Conservation (phyloP, 2,329 filamentous ascomycete genomes). For the Diaporthe citriasiana region DNA sequence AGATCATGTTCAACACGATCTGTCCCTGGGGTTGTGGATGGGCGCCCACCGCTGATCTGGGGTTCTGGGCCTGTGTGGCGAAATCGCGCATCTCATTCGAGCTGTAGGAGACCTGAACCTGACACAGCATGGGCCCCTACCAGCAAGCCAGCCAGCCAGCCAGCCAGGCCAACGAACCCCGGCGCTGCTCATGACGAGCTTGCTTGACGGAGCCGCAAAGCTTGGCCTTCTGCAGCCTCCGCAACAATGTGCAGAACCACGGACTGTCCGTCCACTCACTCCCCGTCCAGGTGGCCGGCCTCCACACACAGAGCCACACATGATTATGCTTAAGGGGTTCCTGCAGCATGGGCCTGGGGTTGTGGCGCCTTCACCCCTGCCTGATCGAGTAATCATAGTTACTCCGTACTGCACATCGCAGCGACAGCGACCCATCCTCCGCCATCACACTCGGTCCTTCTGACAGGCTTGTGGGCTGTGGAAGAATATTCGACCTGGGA, state of each 20-base stretch:
- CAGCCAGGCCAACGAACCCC: not conserved
- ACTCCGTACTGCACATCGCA: not conserved
- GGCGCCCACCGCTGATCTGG: constrained; percentile 3
- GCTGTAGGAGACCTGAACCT: constrained; percentile 2
- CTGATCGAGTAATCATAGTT: not conserved
- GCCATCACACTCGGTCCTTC: constrained; percentile 20
- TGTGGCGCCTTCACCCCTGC: constrained; percentile 8
- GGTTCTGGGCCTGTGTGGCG: not conserved
- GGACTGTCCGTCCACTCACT: constrained; percentile 7
- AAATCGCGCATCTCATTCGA: constrained; percentile 1
- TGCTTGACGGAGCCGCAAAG: constrained; percentile 30
- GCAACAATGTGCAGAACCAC: not conserved
- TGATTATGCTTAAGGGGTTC: constrained; percentile 20
- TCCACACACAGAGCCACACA: not conserved
- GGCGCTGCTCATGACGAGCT: not conserved
- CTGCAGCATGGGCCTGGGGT: constrained; percentile 3
- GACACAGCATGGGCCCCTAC: constrained; percentile 18
- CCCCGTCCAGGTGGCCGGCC: not conserved
- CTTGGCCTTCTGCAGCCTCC: constrained; percentile 4
- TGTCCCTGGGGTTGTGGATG: not conserved
- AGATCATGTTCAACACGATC: constrained; percentile 22
- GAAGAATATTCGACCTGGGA: constrained; percentile 1
- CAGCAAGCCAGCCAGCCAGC: not conserved
- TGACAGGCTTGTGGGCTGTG: constrained; percentile 9
- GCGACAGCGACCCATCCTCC: not conserved